Evolutionary conservation across 129 eudicot genomes (phyloP).

Genomic region (Lactuca sativa): DNA sequence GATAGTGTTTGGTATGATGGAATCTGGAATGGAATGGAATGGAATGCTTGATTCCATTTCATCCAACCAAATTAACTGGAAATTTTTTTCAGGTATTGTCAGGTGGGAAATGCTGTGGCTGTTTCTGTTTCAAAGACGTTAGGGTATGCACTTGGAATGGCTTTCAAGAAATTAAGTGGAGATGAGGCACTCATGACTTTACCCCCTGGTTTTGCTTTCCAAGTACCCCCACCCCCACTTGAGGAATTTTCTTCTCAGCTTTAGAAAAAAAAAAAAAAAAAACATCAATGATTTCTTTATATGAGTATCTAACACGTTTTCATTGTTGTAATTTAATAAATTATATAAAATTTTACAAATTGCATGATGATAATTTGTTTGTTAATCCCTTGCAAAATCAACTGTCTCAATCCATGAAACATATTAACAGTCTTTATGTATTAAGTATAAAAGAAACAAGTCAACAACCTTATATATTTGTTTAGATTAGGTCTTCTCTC

Average conservation of each 20-base stretch:
- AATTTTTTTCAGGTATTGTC: slow-evolving; percentile 56
- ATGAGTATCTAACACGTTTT: not conserved
- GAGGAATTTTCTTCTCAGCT: slow-evolving; percentile 18
- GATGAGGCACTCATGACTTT: slow-evolving; percentile 59
- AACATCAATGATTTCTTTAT: not conserved
- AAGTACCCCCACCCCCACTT: slow-evolving; percentile 28
- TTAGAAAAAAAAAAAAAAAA: slow-evolving; percentile 2
- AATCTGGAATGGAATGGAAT: no score
- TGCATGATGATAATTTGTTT: not conserved
- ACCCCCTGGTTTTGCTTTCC: slow-evolving; percentile 68
- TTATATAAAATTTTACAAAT: not conserved
- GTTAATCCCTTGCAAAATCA: not conserved
- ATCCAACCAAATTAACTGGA: not conserved
- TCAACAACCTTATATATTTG: no score
- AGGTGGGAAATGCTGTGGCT: slow-evolving; percentile 91
- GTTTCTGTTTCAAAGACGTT: slow-evolving; percentile 74
- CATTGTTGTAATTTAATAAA: slow-evolving; percentile 14
- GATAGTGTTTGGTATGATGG: no score
- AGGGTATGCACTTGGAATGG: slow-evolving; percentile 84
- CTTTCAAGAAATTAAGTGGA: slow-evolving; percentile 52
- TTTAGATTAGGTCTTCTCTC: no score
- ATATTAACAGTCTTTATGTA: no score
- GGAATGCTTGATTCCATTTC: not conserved
- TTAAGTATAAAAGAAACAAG: no score
- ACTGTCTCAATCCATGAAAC: not conserved